These are phyloP conservation scores for Flaveria sonorensis DNA, from an alignment of 129 eudicot genomes.

Conservation along the genomic window DNA sequence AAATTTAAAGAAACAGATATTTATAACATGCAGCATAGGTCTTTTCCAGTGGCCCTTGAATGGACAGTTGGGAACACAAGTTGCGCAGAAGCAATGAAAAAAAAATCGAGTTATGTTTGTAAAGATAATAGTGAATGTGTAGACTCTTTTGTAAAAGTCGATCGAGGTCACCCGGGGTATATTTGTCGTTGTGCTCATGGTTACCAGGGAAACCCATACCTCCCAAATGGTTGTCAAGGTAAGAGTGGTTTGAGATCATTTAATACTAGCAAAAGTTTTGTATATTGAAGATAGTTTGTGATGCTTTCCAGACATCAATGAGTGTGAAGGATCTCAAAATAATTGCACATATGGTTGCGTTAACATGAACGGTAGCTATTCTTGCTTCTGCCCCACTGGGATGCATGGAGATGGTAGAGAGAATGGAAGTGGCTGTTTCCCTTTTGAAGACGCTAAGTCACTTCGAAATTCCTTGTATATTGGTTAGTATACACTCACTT, in stretches of 20 bases:
- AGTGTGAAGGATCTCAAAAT: not conserved
- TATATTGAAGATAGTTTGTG: not conserved
- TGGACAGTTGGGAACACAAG: constrained; percentile 21
- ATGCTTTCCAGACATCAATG: not conserved
- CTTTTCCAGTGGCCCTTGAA: constrained; percentile 20
- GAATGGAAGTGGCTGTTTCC: not conserved
- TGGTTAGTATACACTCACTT: not conserved
- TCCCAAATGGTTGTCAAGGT: constrained; percentile 35
- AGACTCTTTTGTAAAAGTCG: not conserved
- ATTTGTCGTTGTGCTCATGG: constrained; percentile 27
- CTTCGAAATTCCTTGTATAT: not conserved
- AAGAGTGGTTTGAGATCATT: not conserved
- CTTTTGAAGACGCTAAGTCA: not conserved
- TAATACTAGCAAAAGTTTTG: not conserved
- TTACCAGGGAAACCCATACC: constrained; percentile 26
- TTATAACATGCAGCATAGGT: not conserved
- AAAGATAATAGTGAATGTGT: constrained; percentile 15
- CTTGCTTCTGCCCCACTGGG: no score
- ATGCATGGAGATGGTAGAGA: not conserved
- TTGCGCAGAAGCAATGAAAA: constrained; percentile 12
- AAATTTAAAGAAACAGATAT: no score
- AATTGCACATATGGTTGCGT: not conserved
- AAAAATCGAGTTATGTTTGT: constrained; percentile 6
- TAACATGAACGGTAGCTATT: not conserved
- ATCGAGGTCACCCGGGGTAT: not conserved